phyloP scores from a whole-genome alignment of 2,329 filamentous ascomycete species.

The Cryphonectria parasitica region DNA sequence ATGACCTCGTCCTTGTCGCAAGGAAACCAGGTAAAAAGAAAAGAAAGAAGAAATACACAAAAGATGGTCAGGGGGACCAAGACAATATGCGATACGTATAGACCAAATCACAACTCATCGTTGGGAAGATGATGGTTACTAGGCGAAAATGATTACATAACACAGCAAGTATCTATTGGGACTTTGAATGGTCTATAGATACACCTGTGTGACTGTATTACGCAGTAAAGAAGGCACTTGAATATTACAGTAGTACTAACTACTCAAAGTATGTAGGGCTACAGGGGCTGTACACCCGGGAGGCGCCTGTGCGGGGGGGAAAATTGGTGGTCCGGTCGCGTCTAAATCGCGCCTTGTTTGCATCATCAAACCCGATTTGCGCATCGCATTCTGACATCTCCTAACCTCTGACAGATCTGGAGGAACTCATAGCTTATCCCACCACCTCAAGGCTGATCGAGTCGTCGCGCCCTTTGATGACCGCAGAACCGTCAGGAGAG shows the following conservation, averaged over 20 bases:
- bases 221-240: background rate
- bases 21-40: background rate
- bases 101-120: background rate
- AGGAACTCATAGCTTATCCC: background rate
- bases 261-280: background rate
- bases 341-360: slow-evolving; percentile 28
- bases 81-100: background rate
- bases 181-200: background rate
- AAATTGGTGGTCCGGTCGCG: slow-evolving; percentile 27
- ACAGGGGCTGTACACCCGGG: slow-evolving; percentile 8
- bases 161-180: background rate
- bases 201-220: background rate
- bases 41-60: background rate
- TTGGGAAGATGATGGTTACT: background rate
- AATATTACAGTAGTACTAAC: too few species aligned
- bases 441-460: background rate
- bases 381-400: slow-evolving; percentile 15
- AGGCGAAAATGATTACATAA: background rate
- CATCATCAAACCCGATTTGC: slow-evolving; percentile 24
- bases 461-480: background rate
- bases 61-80: background rate
- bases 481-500: slow-evolving; percentile 13
- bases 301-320: slow-evolving; percentile 9
- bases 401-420: slow-evolving; percentile 1
- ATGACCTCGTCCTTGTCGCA: background rate